Base-by-base conservation (phyloP, 1,139 yeast species). In the Nadsonia starkeyi-henricii region DNA sequence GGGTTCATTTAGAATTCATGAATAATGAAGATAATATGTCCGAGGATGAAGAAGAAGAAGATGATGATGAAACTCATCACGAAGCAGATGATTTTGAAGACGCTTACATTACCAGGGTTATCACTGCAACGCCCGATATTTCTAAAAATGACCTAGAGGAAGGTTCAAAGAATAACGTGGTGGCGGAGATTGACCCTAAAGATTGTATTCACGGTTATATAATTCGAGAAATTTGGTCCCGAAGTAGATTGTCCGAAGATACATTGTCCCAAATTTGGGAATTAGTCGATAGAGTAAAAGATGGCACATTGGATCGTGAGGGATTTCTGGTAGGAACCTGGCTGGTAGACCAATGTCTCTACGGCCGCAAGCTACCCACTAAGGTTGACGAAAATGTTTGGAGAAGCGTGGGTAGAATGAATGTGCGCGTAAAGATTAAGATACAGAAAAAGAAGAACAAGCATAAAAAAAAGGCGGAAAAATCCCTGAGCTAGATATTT, bases 301-400 rank as follows among this genome's bases (percentile, higher is more conserved):
- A 85, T 62, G 94, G 95, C 0, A 77, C 86, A 0, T 68, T 89
- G 48, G 85, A 82, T 58, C 77, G 85, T 53, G 81, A 79, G 45
- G 89, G 89, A 54, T 91, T 91, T 58, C 67, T 89, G 42, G 93
- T 88, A 15, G 98, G 96, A 0, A 86, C 84, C 85, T 89, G 97
- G 97, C 66, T 86, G 7, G 91, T 89, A 1, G 97, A 89, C 63
- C 97, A 89, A 63, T 85, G 95, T 59, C 70, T 89, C n/a, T 91
- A 89, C 61, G 97, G 97, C 0, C 72, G 95, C 41, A 91, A 91
- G 62, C 68, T 91, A 47, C 96, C 97, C 0, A 74, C 76, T 54
- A 67, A 66, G 75, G 72, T 56, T 19, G 63, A 61, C 23, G 59
- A 60, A 26, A 61, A 58, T 15, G 59, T 68, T 3, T 68, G 72